phyloP scores from a whole-genome alignment of 768 basidiomycete genomes.

The Dioszegia aurantiaca region DNA sequence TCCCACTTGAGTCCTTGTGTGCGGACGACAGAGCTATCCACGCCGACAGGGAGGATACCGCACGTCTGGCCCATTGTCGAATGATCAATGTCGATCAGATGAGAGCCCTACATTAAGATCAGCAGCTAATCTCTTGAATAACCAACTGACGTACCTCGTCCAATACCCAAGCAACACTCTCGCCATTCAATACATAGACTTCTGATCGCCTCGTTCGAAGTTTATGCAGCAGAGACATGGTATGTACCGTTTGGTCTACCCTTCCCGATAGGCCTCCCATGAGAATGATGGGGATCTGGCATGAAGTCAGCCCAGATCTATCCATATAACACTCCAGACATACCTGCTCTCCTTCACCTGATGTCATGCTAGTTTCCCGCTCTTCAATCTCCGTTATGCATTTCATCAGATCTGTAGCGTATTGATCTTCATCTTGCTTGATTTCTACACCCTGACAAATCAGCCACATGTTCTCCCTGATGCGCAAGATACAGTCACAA shows the following conservation, averaged over 20 bases:
- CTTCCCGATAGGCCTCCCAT: conserved; percentile 87
- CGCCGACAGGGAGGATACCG: conserved; percentile 87
- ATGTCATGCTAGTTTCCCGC: conserved; percentile 54
- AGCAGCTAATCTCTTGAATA: no score
- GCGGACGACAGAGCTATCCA: conserved; percentile 70
- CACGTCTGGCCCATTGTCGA: conserved; percentile 76
- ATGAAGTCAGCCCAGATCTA: conserved; percentile 6
- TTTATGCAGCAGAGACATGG: conserved; percentile 79
- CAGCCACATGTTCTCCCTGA: neutral
- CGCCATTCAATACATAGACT: conserved; percentile 79
- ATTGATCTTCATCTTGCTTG: conserved; percentile 66
- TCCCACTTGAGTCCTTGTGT: conserved; percentile 89
- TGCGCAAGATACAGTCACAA: no score
- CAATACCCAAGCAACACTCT: conserved; percentile 86
- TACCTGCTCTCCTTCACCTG: conserved; percentile 19
- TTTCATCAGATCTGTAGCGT: conserved; percentile 96
- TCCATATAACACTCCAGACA: no score
- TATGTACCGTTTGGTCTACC: conserved; percentile 89
- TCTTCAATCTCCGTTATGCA: conserved; percentile 67
- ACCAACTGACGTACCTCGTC: conserved; percentile 58
- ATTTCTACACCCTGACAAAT: conserved; percentile 62
- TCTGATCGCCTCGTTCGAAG: conserved; percentile 62
- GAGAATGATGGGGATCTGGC: conserved; percentile 65
- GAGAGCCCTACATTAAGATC: conserved; percentile 66
- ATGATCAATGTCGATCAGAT: conserved; percentile 73